phyloP scores from a whole-genome alignment of 2,329 filamentous ascomycete species.

The Teratosphaeriaceae sp. region DNA sequence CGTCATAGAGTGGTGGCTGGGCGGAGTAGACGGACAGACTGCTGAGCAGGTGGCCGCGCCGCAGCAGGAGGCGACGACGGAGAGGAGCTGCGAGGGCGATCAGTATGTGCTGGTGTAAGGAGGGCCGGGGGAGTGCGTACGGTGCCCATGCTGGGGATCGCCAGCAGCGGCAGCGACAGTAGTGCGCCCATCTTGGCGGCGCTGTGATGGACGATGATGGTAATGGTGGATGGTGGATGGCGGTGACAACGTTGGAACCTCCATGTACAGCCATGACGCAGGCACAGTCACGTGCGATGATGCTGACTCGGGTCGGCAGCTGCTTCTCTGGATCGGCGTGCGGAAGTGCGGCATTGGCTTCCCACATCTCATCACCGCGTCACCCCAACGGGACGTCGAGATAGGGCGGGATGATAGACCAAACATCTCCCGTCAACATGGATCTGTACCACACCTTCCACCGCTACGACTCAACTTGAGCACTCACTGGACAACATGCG shows the following conservation, averaged over 20 bases:
- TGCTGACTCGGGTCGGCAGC: neutral
- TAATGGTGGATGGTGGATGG: neutral
- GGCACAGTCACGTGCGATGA: neutral
- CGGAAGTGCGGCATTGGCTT: neutral
- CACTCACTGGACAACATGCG: no score
- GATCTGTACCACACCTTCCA: no score
- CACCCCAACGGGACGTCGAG: neutral
- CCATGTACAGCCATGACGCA: no score
- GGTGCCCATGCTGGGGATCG: conserved; percentile 76
- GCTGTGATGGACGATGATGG: neutral
- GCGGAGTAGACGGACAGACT: conserved; percentile 6
- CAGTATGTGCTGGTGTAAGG: no score
- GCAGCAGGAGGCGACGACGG: conserved; percentile 83
- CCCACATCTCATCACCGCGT: neutral
- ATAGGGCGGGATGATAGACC: no score
- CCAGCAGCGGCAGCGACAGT: conserved; percentile 82
- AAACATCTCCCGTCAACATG: no score
- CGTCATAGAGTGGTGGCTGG: no score
- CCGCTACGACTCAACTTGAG: no score
- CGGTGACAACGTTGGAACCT: no score
- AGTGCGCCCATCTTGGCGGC: conserved; percentile 69
- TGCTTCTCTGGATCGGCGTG: neutral
- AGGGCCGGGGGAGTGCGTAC: conserved; percentile 49
- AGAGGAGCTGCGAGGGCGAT: conserved; percentile 53
- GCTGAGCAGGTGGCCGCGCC: conserved; percentile 54